Conservation (phyloP, 1,139 yeast species). For the Kazachstania sp. region DNA sequence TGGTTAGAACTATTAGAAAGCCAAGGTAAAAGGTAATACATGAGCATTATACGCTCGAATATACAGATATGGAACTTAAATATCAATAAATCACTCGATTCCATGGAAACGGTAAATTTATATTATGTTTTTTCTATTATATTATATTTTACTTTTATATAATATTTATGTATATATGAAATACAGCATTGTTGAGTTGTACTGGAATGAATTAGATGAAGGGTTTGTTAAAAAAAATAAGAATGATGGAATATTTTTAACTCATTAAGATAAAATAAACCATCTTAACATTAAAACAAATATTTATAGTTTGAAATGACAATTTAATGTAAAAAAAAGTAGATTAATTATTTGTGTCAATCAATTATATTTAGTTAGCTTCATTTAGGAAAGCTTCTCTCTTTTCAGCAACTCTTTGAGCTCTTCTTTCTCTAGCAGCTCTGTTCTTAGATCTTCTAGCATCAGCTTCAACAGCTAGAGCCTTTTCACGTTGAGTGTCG, state of each 20-base stretch:
- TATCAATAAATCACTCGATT: no score
- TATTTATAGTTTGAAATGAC: no score
- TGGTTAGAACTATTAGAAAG: no score
- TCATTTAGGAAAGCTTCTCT: slow-evolving; percentile 79
- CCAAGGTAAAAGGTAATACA: no score
- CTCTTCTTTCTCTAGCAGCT: slow-evolving; percentile 99
- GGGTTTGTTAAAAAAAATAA: background rate
- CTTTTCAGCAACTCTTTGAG: slow-evolving; percentile 94
- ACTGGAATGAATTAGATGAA: slow-evolving; percentile 5
- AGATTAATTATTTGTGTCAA: background rate
- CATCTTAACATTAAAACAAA: background rate
- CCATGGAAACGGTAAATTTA: no score
- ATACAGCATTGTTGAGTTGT: slow-evolving; percentile 3
- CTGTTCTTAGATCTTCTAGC: slow-evolving; percentile 99
- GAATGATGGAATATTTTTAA: background rate
- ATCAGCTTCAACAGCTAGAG: slow-evolving; percentile 97
- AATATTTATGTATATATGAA: slow-evolving; percentile 3
- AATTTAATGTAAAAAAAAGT: background rate
- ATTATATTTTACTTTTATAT: background rate
- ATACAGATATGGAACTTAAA: no score
- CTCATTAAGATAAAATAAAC: background rate
- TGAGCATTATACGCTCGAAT: no score
- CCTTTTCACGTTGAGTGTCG: slow-evolving; percentile 99
- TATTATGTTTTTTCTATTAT: background rate
- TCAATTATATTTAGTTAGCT: slow-evolving; percentile 32